Evolutionary conservation across 306 rosid species (phyloP).

Genomic region (Fagus crenata): DNA sequence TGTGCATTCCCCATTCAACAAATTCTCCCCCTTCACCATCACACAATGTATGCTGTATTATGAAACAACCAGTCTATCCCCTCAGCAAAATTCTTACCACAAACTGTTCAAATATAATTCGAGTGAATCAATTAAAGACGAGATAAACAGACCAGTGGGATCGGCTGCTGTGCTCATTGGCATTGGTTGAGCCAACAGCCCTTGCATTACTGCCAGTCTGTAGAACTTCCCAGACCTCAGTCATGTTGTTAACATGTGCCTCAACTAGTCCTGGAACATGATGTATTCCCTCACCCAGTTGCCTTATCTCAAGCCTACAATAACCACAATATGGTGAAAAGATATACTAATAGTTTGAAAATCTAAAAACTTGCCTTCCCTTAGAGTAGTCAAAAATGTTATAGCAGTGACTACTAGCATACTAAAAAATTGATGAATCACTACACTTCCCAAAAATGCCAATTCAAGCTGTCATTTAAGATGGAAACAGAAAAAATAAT

Average conservation of each 20-base stretch:
- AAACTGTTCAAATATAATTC: conserved; percentile 5
- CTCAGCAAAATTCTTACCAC: conserved; percentile 27
- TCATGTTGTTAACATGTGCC: conserved; percentile 81
- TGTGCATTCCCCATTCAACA: conserved; percentile 85
- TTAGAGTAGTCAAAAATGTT: not conserved
- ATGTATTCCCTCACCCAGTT: conserved; percentile 85
- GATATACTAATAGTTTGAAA: conserved; percentile 17
- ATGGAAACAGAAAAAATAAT: not conserved
- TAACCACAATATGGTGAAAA: conserved; percentile 16
- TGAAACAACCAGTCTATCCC: conserved; percentile 21
- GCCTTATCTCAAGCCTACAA: conserved; percentile 81
- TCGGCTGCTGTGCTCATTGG: conserved; percentile 93
- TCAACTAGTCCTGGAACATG: conserved; percentile 91
- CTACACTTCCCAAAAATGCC: no score
- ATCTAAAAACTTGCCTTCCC: not conserved
- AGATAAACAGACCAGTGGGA: conserved; percentile 75
- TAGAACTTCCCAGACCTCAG: conserved; percentile 94
- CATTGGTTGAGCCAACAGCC: conserved; percentile 85
- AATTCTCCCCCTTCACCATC: conserved; percentile 95
- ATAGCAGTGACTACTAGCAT: not conserved
- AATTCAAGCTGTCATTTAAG: not conserved
- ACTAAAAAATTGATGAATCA: not conserved
- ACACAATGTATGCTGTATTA: conserved; percentile 85
- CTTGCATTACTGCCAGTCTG: conserved; percentile 97
- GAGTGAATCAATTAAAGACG: not conserved